A percentile compares a stretch with the other conserved stretches of the same genome.
Evolutionary conservation across 164 flowering plant species (phyloP).

Genomic region (Hamamelis virginiana): DNA sequence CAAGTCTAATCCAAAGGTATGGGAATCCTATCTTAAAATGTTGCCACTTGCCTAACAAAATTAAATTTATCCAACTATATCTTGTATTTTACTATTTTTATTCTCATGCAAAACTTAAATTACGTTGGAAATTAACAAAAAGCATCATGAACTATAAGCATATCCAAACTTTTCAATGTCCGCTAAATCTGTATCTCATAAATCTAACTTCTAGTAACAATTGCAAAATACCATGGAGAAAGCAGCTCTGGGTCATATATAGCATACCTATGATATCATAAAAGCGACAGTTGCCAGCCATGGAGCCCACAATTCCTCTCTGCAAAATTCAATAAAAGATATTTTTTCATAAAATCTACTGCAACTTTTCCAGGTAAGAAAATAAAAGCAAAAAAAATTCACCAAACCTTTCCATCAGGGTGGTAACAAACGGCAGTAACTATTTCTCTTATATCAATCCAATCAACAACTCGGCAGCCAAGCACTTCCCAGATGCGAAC

Average conservation of each 20-base stretch:
- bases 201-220: not conserved
- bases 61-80: not conserved
- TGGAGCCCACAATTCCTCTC: conserved; percentile 74
- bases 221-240: not conserved
- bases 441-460: conserved; percentile 66
- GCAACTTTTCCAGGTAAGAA: not conserved
- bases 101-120: too few species aligned
- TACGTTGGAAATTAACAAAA: not conserved
- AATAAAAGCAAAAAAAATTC: conserved; percentile 6
- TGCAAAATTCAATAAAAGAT: conserved; percentile 25
- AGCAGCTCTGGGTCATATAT: not conserved
- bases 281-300: conserved; percentile 64
- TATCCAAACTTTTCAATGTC: not conserved
- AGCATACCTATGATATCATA: conserved; percentile 58
- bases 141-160: not conserved
- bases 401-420: conserved; percentile 72
- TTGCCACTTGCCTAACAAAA: not conserved
- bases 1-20: not conserved
- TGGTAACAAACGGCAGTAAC: conserved; percentile 75
- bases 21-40: not conserved
- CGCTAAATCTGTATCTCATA: not conserved
- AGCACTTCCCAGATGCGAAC: conserved; percentile 73
- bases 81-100: too few species aligned
- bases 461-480: conserved; percentile 58
- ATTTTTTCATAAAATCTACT: not conserved